Evolutionary conservation across 2,329 filamentous ascomycete genomes (phyloP).

Genomic region (Scorias spongiosa): DNA sequence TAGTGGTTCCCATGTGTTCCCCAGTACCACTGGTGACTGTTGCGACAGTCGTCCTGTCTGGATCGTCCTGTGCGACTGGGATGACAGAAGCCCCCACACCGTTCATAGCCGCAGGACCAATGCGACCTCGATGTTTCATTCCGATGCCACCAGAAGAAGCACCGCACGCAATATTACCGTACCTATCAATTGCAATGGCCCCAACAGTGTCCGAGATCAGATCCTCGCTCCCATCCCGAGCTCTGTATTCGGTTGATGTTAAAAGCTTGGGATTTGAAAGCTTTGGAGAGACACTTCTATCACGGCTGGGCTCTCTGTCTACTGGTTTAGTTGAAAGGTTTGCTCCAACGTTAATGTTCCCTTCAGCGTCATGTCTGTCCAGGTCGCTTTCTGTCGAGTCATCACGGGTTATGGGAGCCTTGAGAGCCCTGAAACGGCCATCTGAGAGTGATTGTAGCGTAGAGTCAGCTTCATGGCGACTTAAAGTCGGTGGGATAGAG

Average conservation of each 20-base stretch:
- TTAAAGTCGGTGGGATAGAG: not conserved
- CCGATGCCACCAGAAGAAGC: conserved; percentile 96
- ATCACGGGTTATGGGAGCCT: not conserved
- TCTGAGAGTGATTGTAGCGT: not conserved
- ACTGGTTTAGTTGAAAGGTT: not conserved
- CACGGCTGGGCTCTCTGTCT: not conserved
- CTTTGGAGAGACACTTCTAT: not conserved
- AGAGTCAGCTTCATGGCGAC: not conserved
- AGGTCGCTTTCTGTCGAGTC: not conserved
- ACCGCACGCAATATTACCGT: conserved; percentile 78
- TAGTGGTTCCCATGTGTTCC: conserved; percentile 93
- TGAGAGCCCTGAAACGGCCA: not conserved
- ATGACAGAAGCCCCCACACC: conserved; percentile 82
- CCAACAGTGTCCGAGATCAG: conserved; percentile 88
- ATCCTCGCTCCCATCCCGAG: conserved; percentile 25
- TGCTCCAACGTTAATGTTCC: not conserved
- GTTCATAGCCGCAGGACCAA: conserved; percentile 84
- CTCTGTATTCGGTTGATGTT: too few species aligned
- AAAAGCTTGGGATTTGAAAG: not conserved
- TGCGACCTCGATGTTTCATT: conserved; percentile 88
- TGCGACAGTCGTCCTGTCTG: conserved; percentile 55
- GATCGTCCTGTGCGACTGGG: conserved; percentile 57
- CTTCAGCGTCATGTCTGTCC: not conserved
- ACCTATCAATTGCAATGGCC: conserved; percentile 78
- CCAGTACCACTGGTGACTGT: conserved; percentile 87